A percentile compares a stretch with the other conserved stretches of the same genome.
These are phyloP conservation scores for Choanephora cucurbitarum DNA, from an alignment of 371 early-diverging fungal genomes.

Conservation along the genomic window DNA sequence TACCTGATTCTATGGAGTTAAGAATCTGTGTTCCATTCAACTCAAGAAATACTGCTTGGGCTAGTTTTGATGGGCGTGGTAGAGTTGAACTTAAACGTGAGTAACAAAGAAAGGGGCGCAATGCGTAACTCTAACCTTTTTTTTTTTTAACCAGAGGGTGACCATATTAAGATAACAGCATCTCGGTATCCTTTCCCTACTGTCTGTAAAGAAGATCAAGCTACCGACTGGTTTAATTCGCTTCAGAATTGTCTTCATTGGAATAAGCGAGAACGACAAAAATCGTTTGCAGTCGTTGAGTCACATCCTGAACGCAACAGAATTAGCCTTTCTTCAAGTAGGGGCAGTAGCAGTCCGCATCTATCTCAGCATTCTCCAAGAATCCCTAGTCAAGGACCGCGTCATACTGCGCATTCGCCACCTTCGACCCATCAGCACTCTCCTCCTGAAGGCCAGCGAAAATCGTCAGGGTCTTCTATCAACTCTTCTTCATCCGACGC, in stretches of 20 bases:
- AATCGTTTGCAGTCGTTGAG: conserved; percentile 60
- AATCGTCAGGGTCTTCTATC: conserved; percentile 16
- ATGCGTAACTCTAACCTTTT: no score
- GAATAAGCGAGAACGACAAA: conserved; percentile 83
- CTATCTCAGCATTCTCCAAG: conserved; percentile 3
- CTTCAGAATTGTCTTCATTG: conserved; percentile 79
- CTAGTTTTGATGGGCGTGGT: conserved; percentile 89
- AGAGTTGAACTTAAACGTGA: conserved; percentile 82
- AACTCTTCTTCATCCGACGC: conserved; percentile 24
- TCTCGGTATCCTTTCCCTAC: conserved; percentile 89
- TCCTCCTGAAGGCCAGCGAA: conserved; percentile 7
- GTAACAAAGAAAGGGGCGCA: no score
- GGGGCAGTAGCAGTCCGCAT: neutral
- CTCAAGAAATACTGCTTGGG: conserved; percentile 82
- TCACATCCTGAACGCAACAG: conserved; percentile 13
- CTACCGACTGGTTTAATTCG: conserved; percentile 83
- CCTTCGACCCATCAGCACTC: conserved; percentile 4
- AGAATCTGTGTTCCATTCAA: conserved; percentile 78
- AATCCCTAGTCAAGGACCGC: conserved; percentile 1
- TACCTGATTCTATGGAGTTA: conserved; percentile 90
- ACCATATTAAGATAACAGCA: conserved; percentile 84
- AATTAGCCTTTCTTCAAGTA: neutral
- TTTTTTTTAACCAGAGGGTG: no score
- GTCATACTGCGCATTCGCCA: conserved; percentile 4
- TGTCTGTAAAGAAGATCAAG: conserved; percentile 75